Conservation (phyloP, 2,329 filamentous ascomycete genomes). For the Plenodomus lindquistii region DNA sequence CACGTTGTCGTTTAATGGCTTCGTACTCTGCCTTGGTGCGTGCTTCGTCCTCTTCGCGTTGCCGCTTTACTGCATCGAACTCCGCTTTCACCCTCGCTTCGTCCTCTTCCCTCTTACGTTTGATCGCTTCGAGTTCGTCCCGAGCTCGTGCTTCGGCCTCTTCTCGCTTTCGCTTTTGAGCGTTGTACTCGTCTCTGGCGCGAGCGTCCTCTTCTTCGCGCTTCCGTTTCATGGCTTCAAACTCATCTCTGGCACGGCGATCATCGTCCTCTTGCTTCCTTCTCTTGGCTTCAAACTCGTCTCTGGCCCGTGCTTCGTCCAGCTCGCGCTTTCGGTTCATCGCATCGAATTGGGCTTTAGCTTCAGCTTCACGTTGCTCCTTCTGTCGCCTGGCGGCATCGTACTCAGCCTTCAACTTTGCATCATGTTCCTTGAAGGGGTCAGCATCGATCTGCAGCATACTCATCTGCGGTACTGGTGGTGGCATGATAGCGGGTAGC, state of each 20-base stretch:
- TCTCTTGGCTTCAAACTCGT: background rate
- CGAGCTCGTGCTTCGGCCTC: background rate
- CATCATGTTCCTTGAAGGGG: background rate
- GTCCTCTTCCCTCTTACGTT: too few species aligned
- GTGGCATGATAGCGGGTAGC: background rate
- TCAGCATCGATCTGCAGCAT: background rate
- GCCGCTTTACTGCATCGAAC: too few species aligned
- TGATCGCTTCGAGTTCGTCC: background rate
- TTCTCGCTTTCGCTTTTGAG: background rate
- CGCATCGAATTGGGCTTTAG: too few species aligned
- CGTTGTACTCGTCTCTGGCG: background rate
- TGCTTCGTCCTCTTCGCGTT: too few species aligned
- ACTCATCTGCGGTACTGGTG: background rate
- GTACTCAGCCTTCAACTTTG: background rate
- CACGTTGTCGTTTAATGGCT: background rate
- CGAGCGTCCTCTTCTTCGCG: background rate
- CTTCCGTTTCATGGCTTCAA: background rate
- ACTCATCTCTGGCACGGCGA: background rate
- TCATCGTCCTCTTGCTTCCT: background rate
- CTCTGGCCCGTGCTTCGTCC: too few species aligned
- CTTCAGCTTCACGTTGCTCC: background rate
- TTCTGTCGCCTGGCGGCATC: background rate
- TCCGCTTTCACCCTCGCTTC: too few species aligned
- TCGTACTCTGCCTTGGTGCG: background rate
- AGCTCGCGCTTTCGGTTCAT: too few species aligned